Evolutionary conservation across 1,284 basidiomycete species (phyloP).

Genomic region (Heterobasidion occidentale): DNA sequence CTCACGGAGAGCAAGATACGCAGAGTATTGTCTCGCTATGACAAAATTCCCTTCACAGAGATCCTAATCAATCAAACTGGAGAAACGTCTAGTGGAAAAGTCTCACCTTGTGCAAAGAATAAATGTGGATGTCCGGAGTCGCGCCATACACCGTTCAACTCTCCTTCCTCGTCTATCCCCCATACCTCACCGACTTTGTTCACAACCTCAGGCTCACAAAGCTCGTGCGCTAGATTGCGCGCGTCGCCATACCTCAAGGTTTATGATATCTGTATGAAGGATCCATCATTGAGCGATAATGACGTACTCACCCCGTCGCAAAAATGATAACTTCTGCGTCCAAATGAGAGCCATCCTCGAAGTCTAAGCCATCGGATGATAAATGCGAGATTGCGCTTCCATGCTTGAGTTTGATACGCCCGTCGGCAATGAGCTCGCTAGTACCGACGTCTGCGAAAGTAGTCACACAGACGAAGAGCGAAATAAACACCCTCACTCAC

Average conservation of each 20-base stretch:
- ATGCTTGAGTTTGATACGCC: conserved; percentile 70
- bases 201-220: conserved; percentile 42
- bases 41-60: conserved; percentile 40
- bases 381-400: conserved; percentile 47
- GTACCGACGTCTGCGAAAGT: conserved; percentile 47
- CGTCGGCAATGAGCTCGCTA: conserved; percentile 56
- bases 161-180: conserved; percentile 51
- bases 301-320: conserved; percentile 45
- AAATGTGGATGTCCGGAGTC: conserved; percentile 41
- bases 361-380: conserved; percentile 48
- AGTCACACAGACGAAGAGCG: background rate
- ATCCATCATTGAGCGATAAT: conserved; percentile 11
- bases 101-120: conserved; percentile 50
- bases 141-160: conserved; percentile 42
- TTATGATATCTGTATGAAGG: background rate
- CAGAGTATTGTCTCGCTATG: conserved; percentile 46
- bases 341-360: conserved; percentile 57
- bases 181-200: conserved; percentile 41
- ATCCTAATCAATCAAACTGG: background rate
- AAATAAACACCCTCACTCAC: conserved; percentile 14
- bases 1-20: conserved; percentile 53
- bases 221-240: conserved; percentile 28
- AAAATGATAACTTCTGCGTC: conserved; percentile 64
- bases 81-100: background rate
- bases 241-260: conserved; percentile 32